A percentile compares a stretch with the other conserved stretches of the same genome.
phyloP scores from a whole-genome alignment of 805 yeast species.

The Barnettozyma pratensis region DNA sequence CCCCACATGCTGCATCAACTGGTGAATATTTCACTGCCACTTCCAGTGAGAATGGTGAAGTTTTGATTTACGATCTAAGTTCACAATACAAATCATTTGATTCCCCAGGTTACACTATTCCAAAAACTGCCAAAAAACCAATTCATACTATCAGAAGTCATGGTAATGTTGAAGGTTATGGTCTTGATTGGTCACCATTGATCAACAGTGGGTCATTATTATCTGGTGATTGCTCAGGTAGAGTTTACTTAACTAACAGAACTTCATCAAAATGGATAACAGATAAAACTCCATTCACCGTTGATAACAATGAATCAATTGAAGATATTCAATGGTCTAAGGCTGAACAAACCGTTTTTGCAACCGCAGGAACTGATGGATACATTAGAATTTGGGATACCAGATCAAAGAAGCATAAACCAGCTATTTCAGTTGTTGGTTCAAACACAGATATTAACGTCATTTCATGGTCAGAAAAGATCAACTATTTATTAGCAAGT shows the following conservation, averaged over 20 bases:
- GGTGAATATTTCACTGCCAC: conserved; percentile 86
- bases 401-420: conserved; percentile 85
- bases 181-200: conserved; percentile 93
- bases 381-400: conserved; percentile 94
- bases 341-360: conserved; percentile 88
- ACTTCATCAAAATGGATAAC: conserved; percentile 79
- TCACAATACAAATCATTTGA: conserved; percentile 80
- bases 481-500: conserved; percentile 81
- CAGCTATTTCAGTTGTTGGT: conserved; percentile 81
- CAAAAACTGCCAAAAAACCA: conserved; percentile 75
- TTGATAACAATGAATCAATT: conserved; percentile 64
- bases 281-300: conserved; percentile 70
- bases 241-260: conserved; percentile 73
- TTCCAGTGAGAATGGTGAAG: conserved; percentile 88
- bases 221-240: conserved; percentile 86
- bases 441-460: conserved; percentile 86
- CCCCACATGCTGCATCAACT: conserved; percentile 67
- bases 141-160: conserved; percentile 76
- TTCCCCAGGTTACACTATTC: conserved; percentile 78
- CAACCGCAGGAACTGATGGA: conserved; percentile 93
- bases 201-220: conserved; percentile 73
- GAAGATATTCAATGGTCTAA: conserved; percentile 98
- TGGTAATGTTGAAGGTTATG: conserved; percentile 97
- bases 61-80: conserved; percentile 72
- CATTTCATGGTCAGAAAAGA: conserved; percentile 89